Percentiles rank a stretch among this genome's conserved stretches.
phyloP scores from a whole-genome alignment of 768 basidiomycete species.

The Sarcodon sp. region DNA sequence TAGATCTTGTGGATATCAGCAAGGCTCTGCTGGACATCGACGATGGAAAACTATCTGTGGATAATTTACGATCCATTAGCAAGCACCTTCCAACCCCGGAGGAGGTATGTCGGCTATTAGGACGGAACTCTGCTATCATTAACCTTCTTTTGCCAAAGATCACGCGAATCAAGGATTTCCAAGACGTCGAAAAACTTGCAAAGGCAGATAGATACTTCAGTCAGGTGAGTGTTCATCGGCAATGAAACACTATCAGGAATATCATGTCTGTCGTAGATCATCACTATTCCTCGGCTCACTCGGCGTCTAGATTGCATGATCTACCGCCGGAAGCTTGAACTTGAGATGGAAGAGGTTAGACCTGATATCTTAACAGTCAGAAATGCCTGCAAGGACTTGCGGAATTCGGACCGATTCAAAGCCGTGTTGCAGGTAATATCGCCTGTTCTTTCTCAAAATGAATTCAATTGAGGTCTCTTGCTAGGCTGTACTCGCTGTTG shows the following conservation, averaged over 20 bases:
- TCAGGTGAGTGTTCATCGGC: conserved; percentile 33
- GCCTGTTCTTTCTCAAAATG: not conserved
- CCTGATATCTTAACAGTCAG: conserved; percentile 70
- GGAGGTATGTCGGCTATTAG: conserved; percentile 35
- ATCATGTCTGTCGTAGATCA: conserved; percentile 39
- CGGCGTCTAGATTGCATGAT: conserved; percentile 74
- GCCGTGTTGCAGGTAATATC: conserved; percentile 48
- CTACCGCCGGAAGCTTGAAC: conserved; percentile 68
- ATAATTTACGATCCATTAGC: conserved; percentile 64
- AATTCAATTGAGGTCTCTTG: not conserved
- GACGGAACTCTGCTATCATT: not conserved
- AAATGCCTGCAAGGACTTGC: conserved; percentile 59
- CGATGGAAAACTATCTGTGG: conserved; percentile 53
- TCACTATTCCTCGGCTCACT: conserved; percentile 60
- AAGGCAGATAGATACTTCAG: conserved; percentile 78
- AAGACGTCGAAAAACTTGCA: conserved; percentile 59
- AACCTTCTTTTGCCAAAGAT: conserved; percentile 24
- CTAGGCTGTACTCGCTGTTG: conserved; percentile 62
- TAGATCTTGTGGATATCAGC: conserved; percentile 52
- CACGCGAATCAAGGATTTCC: conserved; percentile 53
- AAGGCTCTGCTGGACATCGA: conserved; percentile 61
- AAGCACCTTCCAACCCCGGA: conserved; percentile 72
- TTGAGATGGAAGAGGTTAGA: conserved; percentile 73
- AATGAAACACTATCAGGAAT: not conserved
- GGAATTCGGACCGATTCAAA: conserved; percentile 51